phyloP scores from a whole-genome alignment of 2,329 filamentous ascomycete species.

The Exophiala phaeomuriformis region DNA sequence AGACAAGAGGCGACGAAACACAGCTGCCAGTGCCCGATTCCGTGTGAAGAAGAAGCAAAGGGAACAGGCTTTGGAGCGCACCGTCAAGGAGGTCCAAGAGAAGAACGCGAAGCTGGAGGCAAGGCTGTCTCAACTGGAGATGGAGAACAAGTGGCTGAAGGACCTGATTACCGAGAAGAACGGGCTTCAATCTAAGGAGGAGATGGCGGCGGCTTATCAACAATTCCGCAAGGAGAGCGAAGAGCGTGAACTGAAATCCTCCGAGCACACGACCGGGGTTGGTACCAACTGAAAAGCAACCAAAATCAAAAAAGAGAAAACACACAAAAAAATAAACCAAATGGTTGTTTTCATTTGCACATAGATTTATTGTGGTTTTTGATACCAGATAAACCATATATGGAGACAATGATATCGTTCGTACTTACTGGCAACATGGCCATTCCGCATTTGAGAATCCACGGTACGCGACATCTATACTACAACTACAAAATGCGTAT shows the following conservation, averaged over 20 bases:
- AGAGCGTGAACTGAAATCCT: slow-evolving; percentile 24
- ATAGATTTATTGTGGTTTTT: slow-evolving; percentile 6
- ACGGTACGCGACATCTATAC: too few relatives aligned
- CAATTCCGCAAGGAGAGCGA: slow-evolving; percentile 35
- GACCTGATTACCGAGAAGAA: slow-evolving; percentile 77
- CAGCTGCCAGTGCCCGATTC: slow-evolving; percentile 80
- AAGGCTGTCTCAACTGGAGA: slow-evolving; percentile 68
- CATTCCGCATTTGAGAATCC: background rate
- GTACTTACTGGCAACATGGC: background rate
- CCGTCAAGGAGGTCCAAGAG: slow-evolving; percentile 74
- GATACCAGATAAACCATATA: slow-evolving; percentile 21
- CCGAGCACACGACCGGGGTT: slow-evolving; percentile 27
- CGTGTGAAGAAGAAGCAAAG: slow-evolving; percentile 94
- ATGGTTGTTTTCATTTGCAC: slow-evolving; percentile 1
- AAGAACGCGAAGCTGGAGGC: slow-evolving; percentile 67
- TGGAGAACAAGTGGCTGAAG: slow-evolving; percentile 76
- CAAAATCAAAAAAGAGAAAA: slow-evolving; percentile 13
- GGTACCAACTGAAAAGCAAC: slow-evolving; percentile 25
- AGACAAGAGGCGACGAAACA: slow-evolving; percentile 83
- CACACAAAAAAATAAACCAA: background rate
- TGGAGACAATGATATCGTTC: background rate
- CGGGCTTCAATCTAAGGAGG: slow-evolving; percentile 42
- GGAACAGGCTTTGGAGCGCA: slow-evolving; percentile 76
- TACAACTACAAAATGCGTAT: too few relatives aligned
- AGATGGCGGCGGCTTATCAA: slow-evolving; percentile 36